A percentile compares a stretch with the other conserved stretches of the same genome.
Evolutionary conservation across 139 green algal species (phyloP).

Genomic region (Spirogloea muscicola): DNA sequence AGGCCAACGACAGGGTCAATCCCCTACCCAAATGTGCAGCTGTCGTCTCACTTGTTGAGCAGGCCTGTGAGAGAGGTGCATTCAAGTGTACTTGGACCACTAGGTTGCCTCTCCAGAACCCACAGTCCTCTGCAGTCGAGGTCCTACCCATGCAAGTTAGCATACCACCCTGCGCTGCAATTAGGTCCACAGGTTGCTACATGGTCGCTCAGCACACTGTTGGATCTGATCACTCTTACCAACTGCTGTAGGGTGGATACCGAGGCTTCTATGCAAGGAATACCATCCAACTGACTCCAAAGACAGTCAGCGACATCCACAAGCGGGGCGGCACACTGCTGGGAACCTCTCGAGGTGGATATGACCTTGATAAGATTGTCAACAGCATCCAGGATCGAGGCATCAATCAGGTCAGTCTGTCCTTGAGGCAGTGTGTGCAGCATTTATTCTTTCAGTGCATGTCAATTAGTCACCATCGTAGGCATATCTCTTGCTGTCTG

Average conservation of each 20-base stretch:
- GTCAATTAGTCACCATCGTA: constrained; percentile 63
- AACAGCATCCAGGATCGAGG: constrained; percentile 91
- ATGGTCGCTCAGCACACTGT: not conserved
- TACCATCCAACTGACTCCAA: constrained; percentile 70
- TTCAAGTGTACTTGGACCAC: not conserved
- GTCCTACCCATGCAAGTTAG: too few species aligned
- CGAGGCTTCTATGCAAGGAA: constrained; percentile 73
- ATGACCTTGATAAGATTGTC: constrained; percentile 92
- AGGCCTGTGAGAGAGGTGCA: not conserved
- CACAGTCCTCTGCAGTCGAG: not conserved
- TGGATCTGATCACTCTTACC: not conserved
- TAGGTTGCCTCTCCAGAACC: not conserved
- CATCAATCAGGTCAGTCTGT: constrained; percentile 93
- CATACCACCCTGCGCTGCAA: too few species aligned
- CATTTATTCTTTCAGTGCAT: constrained; percentile 38
- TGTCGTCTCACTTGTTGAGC: not conserved
- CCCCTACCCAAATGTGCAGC: not conserved
- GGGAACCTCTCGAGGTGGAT: constrained; percentile 84
- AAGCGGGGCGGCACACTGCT: constrained; percentile 93
- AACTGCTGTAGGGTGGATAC: constrained; percentile 65
- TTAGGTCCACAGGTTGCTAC: not conserved
- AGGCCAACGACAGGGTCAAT: not conserved
- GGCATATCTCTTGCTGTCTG: not conserved
- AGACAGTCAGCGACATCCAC: constrained; percentile 87
- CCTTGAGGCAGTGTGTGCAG: not conserved